These are phyloP conservation scores for Fraxinus nigra DNA, from an alignment of 305 asterid species.

Conservation along the genomic window DNA sequence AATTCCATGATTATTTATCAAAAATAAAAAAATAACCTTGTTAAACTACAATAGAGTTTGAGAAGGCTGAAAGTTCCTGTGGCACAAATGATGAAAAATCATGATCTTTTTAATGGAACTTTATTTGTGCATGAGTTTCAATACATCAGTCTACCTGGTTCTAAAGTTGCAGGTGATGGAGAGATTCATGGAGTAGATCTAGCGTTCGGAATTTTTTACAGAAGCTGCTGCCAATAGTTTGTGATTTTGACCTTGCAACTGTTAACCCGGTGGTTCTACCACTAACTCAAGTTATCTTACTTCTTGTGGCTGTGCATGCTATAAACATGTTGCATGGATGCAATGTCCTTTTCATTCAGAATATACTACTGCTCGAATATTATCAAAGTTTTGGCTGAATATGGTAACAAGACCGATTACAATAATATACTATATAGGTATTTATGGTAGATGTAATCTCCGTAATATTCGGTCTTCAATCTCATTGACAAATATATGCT, in stretches of 20 bases:
- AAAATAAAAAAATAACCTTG: too few relatives aligned
- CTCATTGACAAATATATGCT: not conserved
- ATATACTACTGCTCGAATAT: slow-evolving; percentile 1
- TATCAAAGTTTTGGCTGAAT: too few relatives aligned
- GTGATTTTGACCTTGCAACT: not conserved
- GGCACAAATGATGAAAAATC: not conserved
- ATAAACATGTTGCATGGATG: not conserved
- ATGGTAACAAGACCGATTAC: too few relatives aligned
- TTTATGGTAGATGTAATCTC: too few relatives aligned
- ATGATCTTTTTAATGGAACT: not conserved
- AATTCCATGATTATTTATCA: too few relatives aligned
- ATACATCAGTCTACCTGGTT: not conserved
- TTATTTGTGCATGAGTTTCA: not conserved
- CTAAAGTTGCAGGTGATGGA: not conserved
- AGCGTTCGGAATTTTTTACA: not conserved
- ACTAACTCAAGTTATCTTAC: not conserved
- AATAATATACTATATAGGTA: too few relatives aligned
- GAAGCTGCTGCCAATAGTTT: not conserved
- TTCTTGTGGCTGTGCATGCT: slow-evolving; percentile 3
- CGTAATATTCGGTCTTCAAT: too few relatives aligned
- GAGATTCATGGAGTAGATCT: not conserved
- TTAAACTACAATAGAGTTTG: not conserved
- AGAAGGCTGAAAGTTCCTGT: not conserved
- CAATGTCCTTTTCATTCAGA: not conserved
- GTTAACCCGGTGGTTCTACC: not conserved